These are phyloP conservation scores for Panicum miliaceum DNA, from an alignment of 176 grass and related monocot species.

Conservation along the genomic window DNA sequence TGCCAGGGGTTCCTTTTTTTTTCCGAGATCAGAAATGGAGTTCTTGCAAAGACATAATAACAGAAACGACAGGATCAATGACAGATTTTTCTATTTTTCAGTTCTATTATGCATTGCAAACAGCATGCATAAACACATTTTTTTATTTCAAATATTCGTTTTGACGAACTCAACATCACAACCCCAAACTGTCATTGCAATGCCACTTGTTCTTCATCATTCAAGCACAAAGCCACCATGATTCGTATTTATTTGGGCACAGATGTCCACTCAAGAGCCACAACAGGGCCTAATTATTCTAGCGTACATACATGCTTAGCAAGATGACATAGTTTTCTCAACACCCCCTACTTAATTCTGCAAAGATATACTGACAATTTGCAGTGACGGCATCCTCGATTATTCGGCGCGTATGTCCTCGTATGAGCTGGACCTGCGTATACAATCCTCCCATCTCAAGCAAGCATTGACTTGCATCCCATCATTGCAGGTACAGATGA, in stretches of 20 bases:
- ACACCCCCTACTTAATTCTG: slow-evolving; percentile 27
- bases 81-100: background rate
- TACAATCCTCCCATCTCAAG: slow-evolving; percentile 36
- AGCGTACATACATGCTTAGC: slow-evolving; percentile 17
- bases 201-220: too few relatives aligned
- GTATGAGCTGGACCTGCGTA: slow-evolving; percentile 54
- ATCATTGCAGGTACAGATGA: slow-evolving; percentile 57
- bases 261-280: too few relatives aligned
- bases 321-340: slow-evolving; percentile 29
- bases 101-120: background rate
- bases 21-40: background rate
- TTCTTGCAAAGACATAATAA: background rate
- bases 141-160: background rate
- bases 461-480: slow-evolving; percentile 55
- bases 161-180: background rate
- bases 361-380: slow-evolving; percentile 58
- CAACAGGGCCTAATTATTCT: too few relatives aligned
- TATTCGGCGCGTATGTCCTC: slow-evolving; percentile 23
- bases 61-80: too few relatives aligned
- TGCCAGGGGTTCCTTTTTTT: background rate
- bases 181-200: background rate
- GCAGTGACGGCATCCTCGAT: slow-evolving; percentile 35
- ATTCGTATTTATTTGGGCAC: too few relatives aligned
- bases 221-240: too few relatives aligned
- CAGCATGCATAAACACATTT: slow-evolving; percentile 7